Conservation (phyloP, 2,329 filamentous ascomycete genomes). For the Pseudogymnoascus sp. region DNA sequence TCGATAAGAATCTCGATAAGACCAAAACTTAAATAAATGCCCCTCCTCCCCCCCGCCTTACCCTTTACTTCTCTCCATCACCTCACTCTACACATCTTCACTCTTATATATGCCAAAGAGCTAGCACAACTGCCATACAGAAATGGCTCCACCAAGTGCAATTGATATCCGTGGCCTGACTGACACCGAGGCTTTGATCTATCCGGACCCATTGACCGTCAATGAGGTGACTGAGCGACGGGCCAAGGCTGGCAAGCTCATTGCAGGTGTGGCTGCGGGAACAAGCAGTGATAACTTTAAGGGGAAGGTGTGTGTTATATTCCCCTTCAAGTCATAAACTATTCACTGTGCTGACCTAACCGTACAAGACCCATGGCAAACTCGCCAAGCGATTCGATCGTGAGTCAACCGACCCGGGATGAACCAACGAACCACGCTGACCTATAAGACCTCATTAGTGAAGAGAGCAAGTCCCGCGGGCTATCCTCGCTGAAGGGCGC, state of each 20-base stretch:
- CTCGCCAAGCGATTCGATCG: constrained; percentile 79
- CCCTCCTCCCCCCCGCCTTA: not conserved
- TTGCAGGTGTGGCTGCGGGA: constrained; percentile 67
- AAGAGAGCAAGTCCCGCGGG: constrained; percentile 51
- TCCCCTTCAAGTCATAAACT: constrained; percentile 8
- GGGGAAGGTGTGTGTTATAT: constrained; percentile 45
- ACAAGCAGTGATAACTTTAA: constrained; percentile 81
- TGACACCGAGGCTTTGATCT: constrained; percentile 32
- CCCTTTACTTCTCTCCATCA: not conserved
- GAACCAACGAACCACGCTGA: constrained; percentile 10
- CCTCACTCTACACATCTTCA: not conserved
- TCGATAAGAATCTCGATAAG: constrained; percentile 3
- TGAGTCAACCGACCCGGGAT: constrained; percentile 39
- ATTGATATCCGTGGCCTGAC: constrained; percentile 31
- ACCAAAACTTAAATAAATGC: constrained; percentile 3
- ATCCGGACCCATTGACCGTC: constrained; percentile 44
- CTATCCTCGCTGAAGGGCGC: constrained; percentile 75
- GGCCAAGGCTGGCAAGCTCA: constrained; percentile 60
- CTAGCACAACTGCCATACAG: not conserved
- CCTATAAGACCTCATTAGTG: constrained; percentile 43
- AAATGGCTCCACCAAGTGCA: constrained; percentile 13
- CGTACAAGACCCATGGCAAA: constrained; percentile 45
- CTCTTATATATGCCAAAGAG: not conserved
- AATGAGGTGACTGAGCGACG: constrained; percentile 60
- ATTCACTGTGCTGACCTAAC: constrained; percentile 19